A percentile compares a stretch with the other conserved stretches of the same genome.
phyloP scores from a whole-genome alignment of 2,329 filamentous ascomycete genomes.

The Arthrobotrys pseudoclavata region DNA sequence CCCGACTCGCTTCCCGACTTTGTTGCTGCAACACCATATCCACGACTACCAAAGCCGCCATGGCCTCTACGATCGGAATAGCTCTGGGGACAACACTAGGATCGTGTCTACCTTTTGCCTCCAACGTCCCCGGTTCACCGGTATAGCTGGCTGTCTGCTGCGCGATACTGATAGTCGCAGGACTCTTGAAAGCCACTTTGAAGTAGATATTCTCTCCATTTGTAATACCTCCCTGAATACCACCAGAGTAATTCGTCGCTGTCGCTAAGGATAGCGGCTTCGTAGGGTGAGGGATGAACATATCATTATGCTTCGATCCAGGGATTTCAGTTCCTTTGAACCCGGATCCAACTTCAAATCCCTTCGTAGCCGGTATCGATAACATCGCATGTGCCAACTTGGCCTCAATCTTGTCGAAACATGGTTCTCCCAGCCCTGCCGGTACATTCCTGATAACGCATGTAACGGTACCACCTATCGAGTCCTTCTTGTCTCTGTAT shows the following conservation, averaged over 20 bases:
- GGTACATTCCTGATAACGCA: constrained; percentile 91
- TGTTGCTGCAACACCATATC: constrained; percentile 89
- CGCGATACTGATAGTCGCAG: constrained; percentile 90
- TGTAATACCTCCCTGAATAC: constrained; percentile 93
- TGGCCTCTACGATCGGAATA: constrained; percentile 89
- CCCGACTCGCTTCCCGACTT: constrained; percentile 64
- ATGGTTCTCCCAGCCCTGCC: constrained; percentile 88
- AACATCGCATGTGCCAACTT: constrained; percentile 93
- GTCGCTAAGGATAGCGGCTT: constrained; percentile 75
- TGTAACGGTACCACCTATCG: constrained; percentile 93
- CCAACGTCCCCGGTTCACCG: constrained; percentile 80
- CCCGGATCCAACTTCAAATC: constrained; percentile 93
- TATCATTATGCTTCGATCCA: constrained; percentile 92
- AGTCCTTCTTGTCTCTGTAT: constrained; percentile 83
- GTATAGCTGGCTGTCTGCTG: constrained; percentile 87
- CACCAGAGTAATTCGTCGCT: constrained; percentile 93
- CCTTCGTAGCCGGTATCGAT: constrained; percentile 93
- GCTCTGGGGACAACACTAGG: constrained; percentile 91
- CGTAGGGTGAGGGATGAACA: constrained; percentile 76
- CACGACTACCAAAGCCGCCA: constrained; percentile 89
- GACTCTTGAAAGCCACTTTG: constrained; percentile 92
- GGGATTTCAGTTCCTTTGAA: constrained; percentile 88
- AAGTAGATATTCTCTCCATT: constrained; percentile 97
- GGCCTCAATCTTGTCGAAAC: constrained; percentile 96
- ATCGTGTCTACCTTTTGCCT: constrained; percentile 94